Base-by-base conservation (phyloP, 371 early-diverging fungal genomes). In the Cokeromyces recurvatus region DNA sequence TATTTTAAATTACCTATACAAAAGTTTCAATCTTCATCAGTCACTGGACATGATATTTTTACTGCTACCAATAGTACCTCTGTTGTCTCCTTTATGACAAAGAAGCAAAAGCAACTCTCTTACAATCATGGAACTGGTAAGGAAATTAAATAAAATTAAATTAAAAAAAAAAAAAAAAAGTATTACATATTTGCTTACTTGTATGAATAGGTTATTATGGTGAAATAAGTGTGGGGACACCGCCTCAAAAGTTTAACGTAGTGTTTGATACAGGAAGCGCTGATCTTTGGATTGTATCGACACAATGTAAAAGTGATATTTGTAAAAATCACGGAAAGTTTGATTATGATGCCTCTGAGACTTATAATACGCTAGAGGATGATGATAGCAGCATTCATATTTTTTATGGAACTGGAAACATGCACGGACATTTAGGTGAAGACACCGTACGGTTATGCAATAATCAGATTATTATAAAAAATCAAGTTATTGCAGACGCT, bases 211-310 rank as follows among this genome's bases (percentile, higher is more conserved):
- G 82, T 47, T 85, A 85, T 53, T 81, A 74, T 59, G 86, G 86
- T 19, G 66, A 64, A 27, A 69, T 85, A 10, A 46, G 59, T 14
- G 47, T 90, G 1, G 90, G 90, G 4, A 74, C 79, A 5, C 89
- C 89, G 7, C 75, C 83, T 1, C 86, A 89, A 48, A 48, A 21
- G 20, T 82, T 88, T 50, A 64, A 73, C 17, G 77, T 89, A 4
- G 70, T 86, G 5, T 86, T 90, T 54, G 90, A 90, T 48, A 90
- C 89, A 0, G 90, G 89, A 0, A 86, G 86, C 20, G 68, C 83
- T 20, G 82, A 88, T 46, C 48, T 86, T 32, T 88, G 90, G 90
- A 94, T 98, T n/a, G 94, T 97, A 0, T 92, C 92, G 14, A 83
- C 87, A 2, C 74, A 84, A 46, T 97, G 97, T 76, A 56, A 65